These are phyloP conservation scores for Tubosaeta sp. DNA, from an alignment of 768 basidiomycete genomes.

Conservation along the genomic window DNA sequence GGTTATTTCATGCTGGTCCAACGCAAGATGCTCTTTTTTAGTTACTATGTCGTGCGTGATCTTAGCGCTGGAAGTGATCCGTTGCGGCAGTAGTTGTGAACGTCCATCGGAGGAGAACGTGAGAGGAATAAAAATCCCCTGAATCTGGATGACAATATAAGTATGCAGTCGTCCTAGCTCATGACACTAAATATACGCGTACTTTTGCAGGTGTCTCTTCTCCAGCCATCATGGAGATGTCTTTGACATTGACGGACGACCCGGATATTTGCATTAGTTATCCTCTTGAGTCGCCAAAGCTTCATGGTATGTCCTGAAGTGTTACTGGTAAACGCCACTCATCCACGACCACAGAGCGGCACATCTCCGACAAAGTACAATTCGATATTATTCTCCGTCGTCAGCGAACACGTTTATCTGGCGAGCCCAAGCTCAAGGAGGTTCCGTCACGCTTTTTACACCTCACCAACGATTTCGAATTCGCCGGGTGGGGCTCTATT, in stretches of 20 bases:
- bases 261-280: neutral
- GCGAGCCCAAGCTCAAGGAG: conserved; percentile 35
- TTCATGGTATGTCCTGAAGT: conserved; percentile 4
- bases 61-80: conserved; percentile 29
- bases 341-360: conserved; percentile 24
- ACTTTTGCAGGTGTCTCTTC: neutral
- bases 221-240: conserved; percentile 8
- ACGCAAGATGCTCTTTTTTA: conserved; percentile 73
- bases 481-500: conserved; percentile 67
- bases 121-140: too few species aligned
- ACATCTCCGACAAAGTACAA: conserved; percentile 45
- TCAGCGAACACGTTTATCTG: conserved; percentile 48
- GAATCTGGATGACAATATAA: too few species aligned
- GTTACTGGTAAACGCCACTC: neutral
- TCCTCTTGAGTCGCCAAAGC: neutral
- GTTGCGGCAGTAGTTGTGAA: too few species aligned
- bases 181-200: too few species aligned
- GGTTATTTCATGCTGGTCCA: conserved; percentile 69
- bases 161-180: too few species aligned
- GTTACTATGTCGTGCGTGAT: conserved; percentile 45
- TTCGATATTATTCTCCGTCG: conserved; percentile 57
- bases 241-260: conserved; percentile 1
- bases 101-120: too few species aligned
- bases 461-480: conserved; percentile 62
- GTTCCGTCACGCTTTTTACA: conserved; percentile 60